phyloP scores from a whole-genome alignment of 2,329 filamentous ascomycete genomes.

The Verticillium nubilum region DNA sequence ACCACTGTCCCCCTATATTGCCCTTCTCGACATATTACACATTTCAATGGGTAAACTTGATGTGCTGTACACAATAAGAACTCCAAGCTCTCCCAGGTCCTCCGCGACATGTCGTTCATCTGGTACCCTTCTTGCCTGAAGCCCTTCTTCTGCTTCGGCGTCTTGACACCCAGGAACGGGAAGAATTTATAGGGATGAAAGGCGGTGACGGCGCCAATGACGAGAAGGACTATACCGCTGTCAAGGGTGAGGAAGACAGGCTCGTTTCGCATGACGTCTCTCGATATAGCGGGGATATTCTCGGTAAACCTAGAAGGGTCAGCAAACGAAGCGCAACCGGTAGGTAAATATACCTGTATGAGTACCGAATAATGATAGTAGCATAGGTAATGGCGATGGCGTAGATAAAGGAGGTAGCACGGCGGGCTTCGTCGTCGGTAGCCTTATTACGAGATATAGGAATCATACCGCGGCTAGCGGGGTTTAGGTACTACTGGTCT shows the following conservation, averaged over 20 bases:
- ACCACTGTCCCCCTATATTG: too few species aligned
- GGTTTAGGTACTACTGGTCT: too few species aligned
- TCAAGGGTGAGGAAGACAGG: not conserved
- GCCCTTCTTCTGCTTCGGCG: not conserved
- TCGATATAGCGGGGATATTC: not conserved
- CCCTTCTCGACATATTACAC: too few species aligned
- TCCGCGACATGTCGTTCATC: too few species aligned
- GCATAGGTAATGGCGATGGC: conserved; percentile 7
- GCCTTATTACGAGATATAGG: too few species aligned
- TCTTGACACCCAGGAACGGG: not conserved
- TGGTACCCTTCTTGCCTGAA: not conserved
- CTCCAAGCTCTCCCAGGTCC: too few species aligned
- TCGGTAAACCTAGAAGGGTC: not conserved
- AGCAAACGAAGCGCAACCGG: not conserved
- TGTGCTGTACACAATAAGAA: too few species aligned
- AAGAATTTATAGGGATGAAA: not conserved
- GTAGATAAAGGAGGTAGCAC: conserved; percentile 5
- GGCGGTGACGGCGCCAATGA: not conserved
- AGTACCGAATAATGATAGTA: conserved; percentile 9
- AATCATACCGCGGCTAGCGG: too few species aligned
- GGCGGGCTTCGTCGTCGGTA: too few species aligned
- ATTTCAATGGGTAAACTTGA: too few species aligned
- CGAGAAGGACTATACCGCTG: not conserved
- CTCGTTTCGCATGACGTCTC: not conserved
- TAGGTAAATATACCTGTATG: conserved; percentile 7